These are phyloP conservation scores for Posidonia australis DNA, from an alignment of 106 monocot genomes.

Conservation along the genomic window DNA sequence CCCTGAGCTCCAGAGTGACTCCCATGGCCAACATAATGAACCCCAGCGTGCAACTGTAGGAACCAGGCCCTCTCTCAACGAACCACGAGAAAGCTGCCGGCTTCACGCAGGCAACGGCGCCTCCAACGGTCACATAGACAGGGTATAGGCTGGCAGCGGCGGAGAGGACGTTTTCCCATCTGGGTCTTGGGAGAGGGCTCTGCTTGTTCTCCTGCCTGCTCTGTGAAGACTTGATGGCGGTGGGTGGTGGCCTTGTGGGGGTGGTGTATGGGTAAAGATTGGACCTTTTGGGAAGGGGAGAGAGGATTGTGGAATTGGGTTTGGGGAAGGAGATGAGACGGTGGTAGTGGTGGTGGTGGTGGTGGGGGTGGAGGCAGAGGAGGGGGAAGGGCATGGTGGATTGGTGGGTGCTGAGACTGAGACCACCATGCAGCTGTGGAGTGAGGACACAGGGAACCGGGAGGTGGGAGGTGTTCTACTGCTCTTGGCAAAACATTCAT, in stretches of 20 bases:
- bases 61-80: conserved; percentile 42
- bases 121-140: conserved; percentile 53
- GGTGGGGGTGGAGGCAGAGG: conserved; percentile 8
- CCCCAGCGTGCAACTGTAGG: conserved; percentile 53
- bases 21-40: conserved; percentile 81
- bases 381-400: conserved; percentile 16
- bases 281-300: conserved; percentile 3
- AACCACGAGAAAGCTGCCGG: conserved; percentile 73
- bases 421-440: too few relatives aligned
- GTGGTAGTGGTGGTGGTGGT: conserved; percentile 2
- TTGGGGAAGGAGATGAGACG: conserved; percentile 6
- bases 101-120: conserved; percentile 46
- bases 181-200: conserved; percentile 8
- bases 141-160: conserved; percentile 65
- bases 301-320: not conserved
- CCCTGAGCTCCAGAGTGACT: conserved; percentile 48
- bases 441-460: too few relatives aligned
- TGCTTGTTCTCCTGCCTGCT: not conserved
- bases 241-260: not conserved
- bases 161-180: conserved; percentile 36
- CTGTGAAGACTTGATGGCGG: conserved; percentile 12
- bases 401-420: not conserved
- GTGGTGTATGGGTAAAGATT: conserved; percentile 6
- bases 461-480: too few relatives aligned
- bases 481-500: too few relatives aligned